Conservation (phyloP, 2,329 filamentous ascomycete genomes). For the Aspergillus vadensis region DNA sequence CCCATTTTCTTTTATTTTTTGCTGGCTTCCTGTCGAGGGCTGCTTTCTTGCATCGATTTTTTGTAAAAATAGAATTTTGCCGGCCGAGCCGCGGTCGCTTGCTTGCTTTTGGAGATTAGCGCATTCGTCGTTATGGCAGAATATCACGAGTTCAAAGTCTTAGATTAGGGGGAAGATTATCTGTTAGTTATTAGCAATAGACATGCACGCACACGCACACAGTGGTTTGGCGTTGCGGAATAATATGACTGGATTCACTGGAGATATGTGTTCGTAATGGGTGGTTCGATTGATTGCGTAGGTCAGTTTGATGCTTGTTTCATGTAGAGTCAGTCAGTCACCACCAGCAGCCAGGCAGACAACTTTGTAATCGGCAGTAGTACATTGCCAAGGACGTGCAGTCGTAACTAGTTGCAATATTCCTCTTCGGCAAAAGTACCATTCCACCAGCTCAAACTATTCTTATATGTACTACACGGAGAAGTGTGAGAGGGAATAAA, state of each 20-base stretch:
- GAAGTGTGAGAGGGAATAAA: no score
- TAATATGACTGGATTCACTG: background rate
- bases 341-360: no score
- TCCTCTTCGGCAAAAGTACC: no score
- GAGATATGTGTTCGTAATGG: background rate
- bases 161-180: conserved; percentile 9
- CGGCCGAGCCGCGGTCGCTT: conserved; percentile 27
- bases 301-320: background rate
- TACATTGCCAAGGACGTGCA: no score
- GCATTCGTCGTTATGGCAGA: conserved; percentile 36
- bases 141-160: conserved; percentile 34
- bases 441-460: no score
- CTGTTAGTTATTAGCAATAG: conserved; percentile 11
- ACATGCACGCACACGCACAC: background rate
- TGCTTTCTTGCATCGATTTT: conserved; percentile 23
- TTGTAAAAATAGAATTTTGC: conserved; percentile 43
- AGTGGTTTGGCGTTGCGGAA: background rate
- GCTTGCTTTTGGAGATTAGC: conserved; percentile 38
- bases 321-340: background rate
- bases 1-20: conserved; percentile 15
- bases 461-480: no score
- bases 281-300: background rate
- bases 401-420: no score
- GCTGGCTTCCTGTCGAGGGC: conserved; percentile 16
- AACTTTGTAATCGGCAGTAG: no score